Base-by-base conservation (phyloP, 1,139 yeast species). In the Geotrichum phurueaensis region DNA sequence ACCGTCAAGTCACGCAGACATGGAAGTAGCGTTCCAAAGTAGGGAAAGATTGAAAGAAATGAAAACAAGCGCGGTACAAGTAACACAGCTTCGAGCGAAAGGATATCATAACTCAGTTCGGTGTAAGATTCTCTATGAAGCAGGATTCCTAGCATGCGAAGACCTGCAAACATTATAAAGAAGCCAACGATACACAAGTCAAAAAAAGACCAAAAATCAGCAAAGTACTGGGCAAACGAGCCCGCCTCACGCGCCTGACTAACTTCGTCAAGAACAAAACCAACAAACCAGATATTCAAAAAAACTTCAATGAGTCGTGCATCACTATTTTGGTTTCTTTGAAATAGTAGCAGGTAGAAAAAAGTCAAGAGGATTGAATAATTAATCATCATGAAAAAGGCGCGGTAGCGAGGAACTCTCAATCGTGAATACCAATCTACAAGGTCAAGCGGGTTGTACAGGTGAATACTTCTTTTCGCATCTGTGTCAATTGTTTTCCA, bases 21-120 rank as follows among this genome's bases (percentile, higher is more conserved):
- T 2, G 75, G 75, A 9, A 72, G 62, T 20, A 72, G 62, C 1
- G 76, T 72, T 3, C 75, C 75, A 62, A 70, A 72, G 60, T 72
- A 73, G 13, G 75, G 75, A 47, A 66, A 65, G n/a, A 73, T 65
- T 1, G 74, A 65, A 48, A 73, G 61, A 43, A 68, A 68, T 2
- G 76, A 73, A 56, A 72, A 72, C 51, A 70, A 67, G 27, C 75
- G 62, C 1, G 75, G 75, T 9, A 72, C 72, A 20, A 72, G 66
- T 25, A 72, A 52, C 43, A 72, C 65, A 1, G 72, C 75, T 56
- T 72, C 74, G 25, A 72, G 60, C 2, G 75, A 69, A 31, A 72
- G 62, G 22, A 72, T 64, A 48, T 72, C 75, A 59, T 67, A 71
- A 36, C 75, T 70, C 27, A 68, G 60, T 2, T 60, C 57, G 7